These are phyloP conservation scores for Pelagomonas calceolata DNA, from an alignment of 108 stramenopile genomes.

Conservation along the genomic window DNA sequence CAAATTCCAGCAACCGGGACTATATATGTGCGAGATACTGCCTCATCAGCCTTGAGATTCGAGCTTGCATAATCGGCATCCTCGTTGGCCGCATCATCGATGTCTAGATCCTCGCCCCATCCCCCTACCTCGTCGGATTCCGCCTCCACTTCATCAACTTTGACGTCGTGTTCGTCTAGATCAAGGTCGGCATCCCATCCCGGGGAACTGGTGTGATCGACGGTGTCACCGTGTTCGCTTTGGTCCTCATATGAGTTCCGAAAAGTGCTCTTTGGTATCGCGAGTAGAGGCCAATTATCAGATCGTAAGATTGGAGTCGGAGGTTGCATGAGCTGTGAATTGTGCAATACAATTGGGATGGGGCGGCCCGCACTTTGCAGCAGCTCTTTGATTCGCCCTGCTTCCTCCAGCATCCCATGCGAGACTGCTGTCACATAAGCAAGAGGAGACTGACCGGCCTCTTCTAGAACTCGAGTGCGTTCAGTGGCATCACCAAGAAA, in stretches of 20 bases:
- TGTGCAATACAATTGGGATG: no score
- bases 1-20: no score
- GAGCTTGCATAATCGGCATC: no score
- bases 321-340: slow-evolving; percentile 56
- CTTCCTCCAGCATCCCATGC: slow-evolving; percentile 82
- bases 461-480: slow-evolving; percentile 80
- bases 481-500: slow-evolving; percentile 87
- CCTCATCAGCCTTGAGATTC: no score
- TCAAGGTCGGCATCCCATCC: neutral
- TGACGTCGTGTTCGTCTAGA: slow-evolving; percentile 51
- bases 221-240: neutral
- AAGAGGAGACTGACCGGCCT: slow-evolving; percentile 78
- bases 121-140: slow-evolving; percentile 26
- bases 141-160: slow-evolving; percentile 15
- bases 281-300: slow-evolving; percentile 87
- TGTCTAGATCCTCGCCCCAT: slow-evolving; percentile 39
- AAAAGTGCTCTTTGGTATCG: slow-evolving; percentile 62
- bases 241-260: no score
- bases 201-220: neutral
- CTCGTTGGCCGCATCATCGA: no score
- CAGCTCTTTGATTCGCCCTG: slow-evolving; percentile 72
- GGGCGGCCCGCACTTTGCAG: slow-evolving; percentile 38
- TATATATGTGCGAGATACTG: no score
- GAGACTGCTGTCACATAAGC: slow-evolving; percentile 80
- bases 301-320: slow-evolving; percentile 84